phyloP scores from a whole-genome alignment of 2,329 filamentous ascomycete genomes.

The Nigrospora osmanthi region DNA sequence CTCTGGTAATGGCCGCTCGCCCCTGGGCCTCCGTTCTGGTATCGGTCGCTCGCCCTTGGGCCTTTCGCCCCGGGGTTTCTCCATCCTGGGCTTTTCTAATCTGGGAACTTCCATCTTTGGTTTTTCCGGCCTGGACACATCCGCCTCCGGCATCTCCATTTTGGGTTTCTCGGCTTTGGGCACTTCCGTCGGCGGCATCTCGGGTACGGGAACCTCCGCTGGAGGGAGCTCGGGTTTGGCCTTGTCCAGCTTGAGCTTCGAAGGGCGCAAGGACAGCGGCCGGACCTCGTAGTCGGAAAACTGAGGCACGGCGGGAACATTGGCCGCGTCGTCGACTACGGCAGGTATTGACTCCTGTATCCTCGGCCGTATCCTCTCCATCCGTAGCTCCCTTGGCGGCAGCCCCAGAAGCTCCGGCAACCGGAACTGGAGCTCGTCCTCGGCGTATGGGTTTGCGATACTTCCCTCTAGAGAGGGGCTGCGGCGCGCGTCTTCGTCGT shows the following conservation, averaged over 20 bases:
- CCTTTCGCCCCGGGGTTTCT: no score
- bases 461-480: slow-evolving; percentile 1
- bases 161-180: no score
- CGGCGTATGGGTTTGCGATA: slow-evolving; percentile 6
- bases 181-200: no score
- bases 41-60: no score
- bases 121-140: no score
- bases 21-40: no score
- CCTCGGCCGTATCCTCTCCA: background rate
- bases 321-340: background rate
- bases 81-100: no score
- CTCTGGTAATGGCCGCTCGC: no score
- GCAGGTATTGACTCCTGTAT: background rate
- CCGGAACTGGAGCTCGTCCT: slow-evolving; percentile 22
- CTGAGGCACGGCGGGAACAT: background rate
- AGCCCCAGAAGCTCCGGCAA: slow-evolving; percentile 18
- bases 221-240: no score
- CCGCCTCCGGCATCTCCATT: no score
- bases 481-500: slow-evolving; percentile 14
- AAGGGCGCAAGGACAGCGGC: slow-evolving; percentile 2
- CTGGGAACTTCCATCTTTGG: no score
- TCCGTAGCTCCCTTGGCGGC: slow-evolving; percentile 4
- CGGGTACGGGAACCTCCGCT: no score
- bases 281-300: slow-evolving; percentile 1
- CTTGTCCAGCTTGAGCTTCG: background rate